Conservation (phyloP, 331 rosid genomes). For the Prunus yedoensis region DNA sequence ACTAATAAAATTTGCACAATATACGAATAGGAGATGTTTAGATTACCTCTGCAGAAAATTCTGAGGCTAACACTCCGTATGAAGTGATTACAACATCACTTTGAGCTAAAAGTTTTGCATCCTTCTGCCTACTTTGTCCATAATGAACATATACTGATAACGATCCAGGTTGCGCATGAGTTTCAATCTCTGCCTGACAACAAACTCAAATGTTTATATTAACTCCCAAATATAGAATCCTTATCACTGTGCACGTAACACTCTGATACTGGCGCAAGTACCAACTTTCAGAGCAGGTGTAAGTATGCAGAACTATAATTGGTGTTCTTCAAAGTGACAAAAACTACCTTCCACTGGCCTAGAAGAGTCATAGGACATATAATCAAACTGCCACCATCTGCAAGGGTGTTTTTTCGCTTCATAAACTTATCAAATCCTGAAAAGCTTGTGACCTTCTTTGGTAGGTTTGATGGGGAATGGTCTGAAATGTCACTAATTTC, state of each 20-base stretch:
- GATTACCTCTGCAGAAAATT: slow-evolving; percentile 76
- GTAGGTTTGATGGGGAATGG: slow-evolving; percentile 29
- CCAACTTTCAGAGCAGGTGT: slow-evolving; percentile 16
- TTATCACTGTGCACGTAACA: slow-evolving; percentile 3
- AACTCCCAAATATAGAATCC: slow-evolving; percentile 1
- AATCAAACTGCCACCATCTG: slow-evolving; percentile 76
- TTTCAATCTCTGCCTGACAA: slow-evolving; percentile 89
- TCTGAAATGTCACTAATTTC: slow-evolving; percentile 38
- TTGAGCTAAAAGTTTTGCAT: slow-evolving; percentile 71
- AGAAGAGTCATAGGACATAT: slow-evolving; percentile 93
- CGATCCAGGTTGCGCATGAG: slow-evolving; percentile 73
- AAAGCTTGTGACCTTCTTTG: slow-evolving; percentile 47
- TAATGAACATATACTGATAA: slow-evolving; percentile 80
- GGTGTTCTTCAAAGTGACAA: slow-evolving; percentile 16
- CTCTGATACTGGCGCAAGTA: slow-evolving; percentile 14
- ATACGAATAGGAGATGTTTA: slow-evolving; percentile 22
- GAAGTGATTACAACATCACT: slow-evolving; percentile 84
- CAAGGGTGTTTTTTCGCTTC: slow-evolving; percentile 52
- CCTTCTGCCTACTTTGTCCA: slow-evolving; percentile 90
- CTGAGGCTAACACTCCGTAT: slow-evolving; percentile 87
- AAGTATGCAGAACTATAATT: slow-evolving; percentile 18
- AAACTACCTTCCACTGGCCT: slow-evolving; percentile 93
- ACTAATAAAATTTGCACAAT: slow-evolving; percentile 7
- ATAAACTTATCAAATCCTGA: slow-evolving; percentile 67
- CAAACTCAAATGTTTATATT: slow-evolving; percentile 33